Base-by-base conservation (phyloP, 2,329 filamentous ascomycete genomes). In the Didymosphaeria variabile region DNA sequence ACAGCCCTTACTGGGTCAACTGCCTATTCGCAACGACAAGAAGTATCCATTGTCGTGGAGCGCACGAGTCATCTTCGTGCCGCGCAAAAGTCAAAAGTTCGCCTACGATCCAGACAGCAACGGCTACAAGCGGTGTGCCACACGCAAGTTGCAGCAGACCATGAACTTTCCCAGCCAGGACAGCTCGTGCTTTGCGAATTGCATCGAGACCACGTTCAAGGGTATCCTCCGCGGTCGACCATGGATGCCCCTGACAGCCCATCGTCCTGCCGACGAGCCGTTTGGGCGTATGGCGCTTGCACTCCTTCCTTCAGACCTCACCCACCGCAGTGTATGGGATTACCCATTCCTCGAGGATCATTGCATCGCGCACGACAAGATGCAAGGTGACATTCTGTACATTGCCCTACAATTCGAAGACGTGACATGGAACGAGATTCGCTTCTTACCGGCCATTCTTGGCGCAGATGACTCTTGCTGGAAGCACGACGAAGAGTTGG, bases 281-380 rank as follows among this genome's bases (percentile, higher is more conserved):
- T 78, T 78, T 55, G 76, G 76, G 36, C 76, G 76, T 45, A 79
- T 79, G 71, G 73, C 73, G n/a, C 72, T 80, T 1, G 67, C 69
- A 3, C 64, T 73, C 26, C 70, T 80, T 1, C 72, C 76, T 1
- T 66, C 69, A 19, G 74, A 79, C 42, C 69, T 76, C 42, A 61
- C 72, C 36, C 68, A 75, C 47, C 70, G 71, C n/a, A 67, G 71
- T 45, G 69, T 78, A 3, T 80, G 78, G 78, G 76, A 79, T 54
- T 77, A 77, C 47, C 69, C 73, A 3, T 80, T 79, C 59, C 67
- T 80, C 26, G 78, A 79, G 40, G 73, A 79, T 34, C 77, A 80
- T 59, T 80, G 78, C 60, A 76, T 80, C 46, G 73, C 77, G 10
- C 76, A 79, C 63, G 78, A 80, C 66, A 80, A 80, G 64, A 71